Conservation (phyloP, 345 rosid genomes). For the Gossypium bickii region DNA sequence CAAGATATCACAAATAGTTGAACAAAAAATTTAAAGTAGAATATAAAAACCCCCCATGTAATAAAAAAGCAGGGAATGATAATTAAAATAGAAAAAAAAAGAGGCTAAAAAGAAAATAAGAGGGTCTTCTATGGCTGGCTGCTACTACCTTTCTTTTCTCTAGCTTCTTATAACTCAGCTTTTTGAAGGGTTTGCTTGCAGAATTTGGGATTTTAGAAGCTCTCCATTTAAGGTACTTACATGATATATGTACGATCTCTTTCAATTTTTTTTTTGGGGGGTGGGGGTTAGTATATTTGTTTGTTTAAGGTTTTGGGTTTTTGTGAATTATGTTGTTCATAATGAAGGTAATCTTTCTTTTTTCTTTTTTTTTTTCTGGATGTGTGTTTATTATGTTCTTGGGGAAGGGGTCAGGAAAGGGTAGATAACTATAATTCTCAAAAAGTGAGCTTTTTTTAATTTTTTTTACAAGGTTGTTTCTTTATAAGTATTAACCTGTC, state of each 20-base stretch:
- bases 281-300: not conserved
- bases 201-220: constrained; percentile 16
- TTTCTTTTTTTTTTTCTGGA: constrained; percentile 6
- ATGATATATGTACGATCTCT: not conserved
- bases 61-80: not conserved
- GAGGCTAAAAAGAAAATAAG: constrained; percentile 18
- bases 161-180: constrained; percentile 20
- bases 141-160: constrained; percentile 18
- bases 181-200: constrained; percentile 21
- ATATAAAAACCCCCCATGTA: not conserved
- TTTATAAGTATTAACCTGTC: constrained; percentile 19
- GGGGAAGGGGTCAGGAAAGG: constrained; percentile 2
- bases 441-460: constrained; percentile 11
- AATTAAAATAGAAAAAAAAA: not conserved
- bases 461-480: constrained; percentile 5
- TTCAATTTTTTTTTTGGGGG: not conserved
- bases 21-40: not conserved
- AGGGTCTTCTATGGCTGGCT: constrained; percentile 34
- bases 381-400: constrained; percentile 21
- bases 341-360: constrained; percentile 2
- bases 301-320: constrained; percentile 15
- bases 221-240: constrained; percentile 18
- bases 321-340: constrained; percentile 20
- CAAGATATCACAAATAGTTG: not conserved
- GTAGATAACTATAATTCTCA: constrained; percentile 11